Conservation (phyloP, 306 rosid species). For the Citrullus amarus region DNA sequence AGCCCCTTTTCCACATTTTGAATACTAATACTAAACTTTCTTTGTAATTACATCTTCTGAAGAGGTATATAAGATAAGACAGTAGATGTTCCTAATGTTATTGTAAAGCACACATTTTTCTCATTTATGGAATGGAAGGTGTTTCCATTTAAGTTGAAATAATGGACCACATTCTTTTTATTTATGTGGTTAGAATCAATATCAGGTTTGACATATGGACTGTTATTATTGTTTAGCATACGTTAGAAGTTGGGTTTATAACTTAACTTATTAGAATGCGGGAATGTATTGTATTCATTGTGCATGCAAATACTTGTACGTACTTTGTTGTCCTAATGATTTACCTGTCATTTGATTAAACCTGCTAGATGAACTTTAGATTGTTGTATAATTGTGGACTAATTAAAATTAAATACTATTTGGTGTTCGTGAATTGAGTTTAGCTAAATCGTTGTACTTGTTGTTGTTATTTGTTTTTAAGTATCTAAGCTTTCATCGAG, state of each 20-base stretch:
- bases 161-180: not conserved
- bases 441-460: not conserved
- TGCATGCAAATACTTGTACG: not conserved
- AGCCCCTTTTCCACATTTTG: not conserved
- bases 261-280: not conserved
- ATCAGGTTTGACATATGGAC: not conserved
- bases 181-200: not conserved
- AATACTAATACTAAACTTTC: not conserved
- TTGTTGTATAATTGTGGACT: not conserved
- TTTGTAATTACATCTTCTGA: not conserved
- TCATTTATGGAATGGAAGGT: not conserved
- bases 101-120: conserved; percentile 15
- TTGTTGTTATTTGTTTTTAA: too few species aligned
- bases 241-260: not conserved
- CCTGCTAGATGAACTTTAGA: not conserved
- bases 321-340: not conserved
- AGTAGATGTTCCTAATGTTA: not conserved
- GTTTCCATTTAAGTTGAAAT: not conserved
- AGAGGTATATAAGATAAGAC: conserved; percentile 20
- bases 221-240: not conserved
- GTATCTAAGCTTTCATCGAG: too few species aligned
- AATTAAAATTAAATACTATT: not conserved
- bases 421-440: not conserved
- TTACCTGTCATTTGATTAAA: not conserved
- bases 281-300: not conserved